Evolutionary conservation across 148 eudicot genomes (phyloP).

Genomic region (Cornus florida): DNA sequence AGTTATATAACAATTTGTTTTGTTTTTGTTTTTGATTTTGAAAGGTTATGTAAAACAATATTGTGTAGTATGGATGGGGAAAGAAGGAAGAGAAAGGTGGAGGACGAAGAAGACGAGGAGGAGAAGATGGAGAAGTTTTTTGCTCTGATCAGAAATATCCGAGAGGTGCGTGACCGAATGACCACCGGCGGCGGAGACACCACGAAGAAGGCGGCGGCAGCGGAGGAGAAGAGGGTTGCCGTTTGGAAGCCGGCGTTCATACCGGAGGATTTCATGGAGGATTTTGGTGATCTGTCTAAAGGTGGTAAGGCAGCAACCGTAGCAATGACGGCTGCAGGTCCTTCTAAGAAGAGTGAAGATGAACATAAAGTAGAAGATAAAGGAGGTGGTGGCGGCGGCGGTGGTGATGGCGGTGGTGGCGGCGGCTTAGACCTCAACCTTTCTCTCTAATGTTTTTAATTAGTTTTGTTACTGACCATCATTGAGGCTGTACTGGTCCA

Average conservation of each 20-base stretch:
- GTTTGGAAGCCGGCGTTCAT: constrained; percentile 24
- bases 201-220: neutral
- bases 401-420: too few species aligned
- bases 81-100: constrained; percentile 18
- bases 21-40: too few species aligned
- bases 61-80: constrained; percentile 17
- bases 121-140: constrained; percentile 33
- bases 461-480: too few species aligned
- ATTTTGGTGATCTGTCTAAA: too few species aligned
- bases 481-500: too few species aligned
- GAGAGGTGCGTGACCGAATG: constrained; percentile 5
- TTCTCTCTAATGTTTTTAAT: constrained; percentile 28
- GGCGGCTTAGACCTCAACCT: constrained; percentile 32
- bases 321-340: constrained; percentile 13
- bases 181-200: neutral
- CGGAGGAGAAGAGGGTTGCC: neutral
- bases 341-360: too few species aligned
- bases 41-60: neutral
- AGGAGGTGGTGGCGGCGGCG: too few species aligned
- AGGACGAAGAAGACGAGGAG: constrained; percentile 23
- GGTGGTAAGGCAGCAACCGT: too few species aligned
- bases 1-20: too few species aligned
- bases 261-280: constrained; percentile 27
- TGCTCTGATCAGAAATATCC: constrained; percentile 18
- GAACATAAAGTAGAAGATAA: constrained; percentile 10